Percentiles rank a stretch among this genome's conserved stretches.
Conservation (phyloP, 805 yeast genomes). For the Saccharomycopsis oosterbeekiorum region DNA sequence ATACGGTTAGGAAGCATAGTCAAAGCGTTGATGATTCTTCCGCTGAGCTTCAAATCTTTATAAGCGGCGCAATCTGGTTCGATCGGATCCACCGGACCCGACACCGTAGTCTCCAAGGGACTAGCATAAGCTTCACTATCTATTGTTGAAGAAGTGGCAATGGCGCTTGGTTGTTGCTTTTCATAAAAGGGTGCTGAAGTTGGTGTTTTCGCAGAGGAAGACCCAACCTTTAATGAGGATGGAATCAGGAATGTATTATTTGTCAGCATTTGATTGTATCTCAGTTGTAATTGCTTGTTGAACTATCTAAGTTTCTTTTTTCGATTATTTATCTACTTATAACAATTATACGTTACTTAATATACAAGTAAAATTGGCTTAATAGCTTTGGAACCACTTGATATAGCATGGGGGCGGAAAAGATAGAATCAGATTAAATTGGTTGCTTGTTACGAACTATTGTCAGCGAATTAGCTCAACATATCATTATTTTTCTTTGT, state of each 20-base stretch:
- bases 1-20: constrained; percentile 60
- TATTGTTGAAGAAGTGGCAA: neutral
- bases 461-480: neutral
- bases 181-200: neutral
- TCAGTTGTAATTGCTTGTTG: neutral
- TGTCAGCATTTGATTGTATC: neutral
- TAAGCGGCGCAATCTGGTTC: constrained; percentile 11
- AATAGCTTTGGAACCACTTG: neutral
- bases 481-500: neutral
- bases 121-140: constrained; percentile 22
- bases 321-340: neutral
- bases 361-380: neutral
- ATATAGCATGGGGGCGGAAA: neutral
- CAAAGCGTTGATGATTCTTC: constrained; percentile 59
- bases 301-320: neutral
- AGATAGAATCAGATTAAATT: neutral
- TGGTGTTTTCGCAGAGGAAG: neutral
- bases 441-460: neutral
- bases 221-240: neutral
- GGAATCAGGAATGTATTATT: neutral
- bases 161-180: neutral
- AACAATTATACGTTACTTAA: neutral
- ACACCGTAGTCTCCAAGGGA: constrained; percentile 21
- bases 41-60: constrained; percentile 37
- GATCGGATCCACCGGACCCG: constrained; percentile 1